Conservation (phyloP, 257 asterid genomes). For the Craterostigma plantagineum region DNA sequence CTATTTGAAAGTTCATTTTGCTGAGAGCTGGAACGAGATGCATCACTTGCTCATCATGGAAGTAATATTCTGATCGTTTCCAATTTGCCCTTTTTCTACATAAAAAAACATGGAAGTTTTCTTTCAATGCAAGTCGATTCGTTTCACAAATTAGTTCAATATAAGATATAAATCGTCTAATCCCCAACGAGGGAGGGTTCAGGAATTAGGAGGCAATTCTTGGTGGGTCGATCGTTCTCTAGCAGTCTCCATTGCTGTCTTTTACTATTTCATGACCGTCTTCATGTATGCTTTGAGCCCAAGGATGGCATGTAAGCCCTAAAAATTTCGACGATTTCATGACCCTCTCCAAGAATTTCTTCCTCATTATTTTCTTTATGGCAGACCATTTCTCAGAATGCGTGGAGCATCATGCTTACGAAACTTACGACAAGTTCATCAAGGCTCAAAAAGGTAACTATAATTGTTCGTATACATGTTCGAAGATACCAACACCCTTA, state of each 20-base stretch:
- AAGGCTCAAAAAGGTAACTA: constrained; percentile 67
- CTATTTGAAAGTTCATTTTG: constrained; percentile 94
- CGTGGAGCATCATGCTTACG: constrained; percentile 87
- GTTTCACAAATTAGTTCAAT: neutral
- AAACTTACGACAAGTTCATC: constrained; percentile 90
- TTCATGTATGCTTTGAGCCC: constrained; percentile 87
- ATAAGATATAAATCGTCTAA: neutral
- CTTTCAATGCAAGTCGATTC: too few species aligned
- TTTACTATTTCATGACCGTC: constrained; percentile 79
- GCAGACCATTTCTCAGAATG: constrained; percentile 96
- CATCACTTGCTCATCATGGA: constrained; percentile 99
- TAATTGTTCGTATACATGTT: too few species aligned
- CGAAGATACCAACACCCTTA: too few species aligned
- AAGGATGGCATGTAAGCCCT: constrained; percentile 99
- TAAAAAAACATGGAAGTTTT: too few species aligned
- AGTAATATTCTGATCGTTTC: constrained; percentile 22
- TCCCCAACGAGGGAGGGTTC: too few species aligned
- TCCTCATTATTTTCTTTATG: neutral
- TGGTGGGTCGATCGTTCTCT: constrained; percentile 97
- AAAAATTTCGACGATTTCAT: neutral
- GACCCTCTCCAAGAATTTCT: too few species aligned
- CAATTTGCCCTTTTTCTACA: too few species aligned
- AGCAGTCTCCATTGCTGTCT: constrained; percentile 64
- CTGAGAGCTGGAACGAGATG: constrained; percentile 99
- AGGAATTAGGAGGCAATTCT: constrained; percentile 97